Percentiles rank a stretch among this genome's conserved stretches.
phyloP scores from a whole-genome alignment of 225 moss, liverwort and hornwort species.

The Neckera pumila region DNA sequence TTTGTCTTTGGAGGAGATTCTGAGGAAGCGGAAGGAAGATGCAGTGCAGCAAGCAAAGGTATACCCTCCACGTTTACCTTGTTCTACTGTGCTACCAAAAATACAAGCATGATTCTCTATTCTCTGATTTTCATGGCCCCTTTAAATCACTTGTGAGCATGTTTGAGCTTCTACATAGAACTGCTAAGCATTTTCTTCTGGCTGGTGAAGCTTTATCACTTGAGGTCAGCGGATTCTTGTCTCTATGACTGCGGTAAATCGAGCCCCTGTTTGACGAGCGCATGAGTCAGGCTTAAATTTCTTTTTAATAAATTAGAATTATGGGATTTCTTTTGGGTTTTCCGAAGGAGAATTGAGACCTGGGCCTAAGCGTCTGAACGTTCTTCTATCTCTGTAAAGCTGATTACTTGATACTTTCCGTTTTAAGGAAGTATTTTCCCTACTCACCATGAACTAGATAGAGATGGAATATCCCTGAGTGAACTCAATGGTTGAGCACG shows the following conservation, averaged over 20 bases:
- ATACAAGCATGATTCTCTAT: not conserved
- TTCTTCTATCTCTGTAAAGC: not conserved
- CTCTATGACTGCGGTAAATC: not conserved
- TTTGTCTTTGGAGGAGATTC: slow-evolving; percentile 92
- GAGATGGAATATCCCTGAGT: not conserved
- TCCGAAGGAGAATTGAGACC: not conserved
- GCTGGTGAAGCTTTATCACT: not conserved
- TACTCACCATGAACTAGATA: not conserved
- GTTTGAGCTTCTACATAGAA: not conserved
- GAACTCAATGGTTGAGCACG: not conserved
- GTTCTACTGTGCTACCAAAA: not conserved
- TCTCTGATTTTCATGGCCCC: not conserved
- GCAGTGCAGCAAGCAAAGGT: slow-evolving; percentile 93
- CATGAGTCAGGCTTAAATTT: not conserved
- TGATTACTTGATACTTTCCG: not conserved
- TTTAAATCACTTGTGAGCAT: slow-evolving; percentile 6
- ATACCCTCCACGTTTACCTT: slow-evolving; percentile 13
- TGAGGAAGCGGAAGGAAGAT: slow-evolving; percentile 92
- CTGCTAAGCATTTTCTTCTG: not conserved
- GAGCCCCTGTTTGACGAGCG: not conserved
- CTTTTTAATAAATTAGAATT: not conserved
- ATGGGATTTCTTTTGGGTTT: not conserved
- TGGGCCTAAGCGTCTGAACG: not conserved
- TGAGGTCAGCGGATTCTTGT: not conserved
- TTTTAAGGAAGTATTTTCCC: not conserved